phyloP scores from a whole-genome alignment of 495 filamentous ascomycete species.

The Pyrenopolyporus hunteri region DNA sequence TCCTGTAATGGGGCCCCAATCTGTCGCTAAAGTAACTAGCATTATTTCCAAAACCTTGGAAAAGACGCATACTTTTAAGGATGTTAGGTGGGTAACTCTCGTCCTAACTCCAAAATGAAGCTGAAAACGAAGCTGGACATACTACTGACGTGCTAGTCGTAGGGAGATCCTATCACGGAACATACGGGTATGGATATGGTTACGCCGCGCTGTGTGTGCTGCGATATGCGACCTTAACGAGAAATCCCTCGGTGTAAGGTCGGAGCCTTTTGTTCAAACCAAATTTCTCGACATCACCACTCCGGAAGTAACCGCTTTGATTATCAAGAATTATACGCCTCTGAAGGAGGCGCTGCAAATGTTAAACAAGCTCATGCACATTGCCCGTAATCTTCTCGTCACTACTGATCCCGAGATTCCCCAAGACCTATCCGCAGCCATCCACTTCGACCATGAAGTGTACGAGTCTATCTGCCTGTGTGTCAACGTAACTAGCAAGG shows the following conservation, averaged over 20 bases:
- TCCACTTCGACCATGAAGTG: slow-evolving; percentile 81
- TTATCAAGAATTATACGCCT: slow-evolving; percentile 74
- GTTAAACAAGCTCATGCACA: slow-evolving; percentile 82
- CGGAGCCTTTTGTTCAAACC: slow-evolving; percentile 44
- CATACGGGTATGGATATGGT: slow-evolving; percentile 73
- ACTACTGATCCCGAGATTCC: slow-evolving; percentile 73
- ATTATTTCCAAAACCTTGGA: slow-evolving; percentile 60
- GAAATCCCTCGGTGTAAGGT: slow-evolving; percentile 61
- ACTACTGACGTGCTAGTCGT: slow-evolving; percentile 38
- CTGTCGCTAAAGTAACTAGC: slow-evolving; percentile 54
- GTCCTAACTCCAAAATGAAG: too few species aligned
- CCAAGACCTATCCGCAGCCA: slow-evolving; percentile 83
- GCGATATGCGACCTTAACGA: slow-evolving; percentile 66
- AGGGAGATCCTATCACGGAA: slow-evolving; percentile 63
- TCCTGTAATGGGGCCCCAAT: slow-evolving; percentile 54
- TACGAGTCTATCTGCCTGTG: slow-evolving; percentile 81
- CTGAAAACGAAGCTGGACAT: slow-evolving; percentile 37
- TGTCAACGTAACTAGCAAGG: slow-evolving; percentile 85
- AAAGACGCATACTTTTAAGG: slow-evolving; percentile 57
- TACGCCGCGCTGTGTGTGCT: slow-evolving; percentile 53
- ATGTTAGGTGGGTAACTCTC: slow-evolving; percentile 55
- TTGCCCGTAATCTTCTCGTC: slow-evolving; percentile 83
- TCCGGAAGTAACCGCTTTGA: slow-evolving; percentile 70
- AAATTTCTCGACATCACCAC: slow-evolving; percentile 59
- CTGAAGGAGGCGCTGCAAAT: slow-evolving; percentile 83